A percentile compares a stretch with the other conserved stretches of the same genome.
These are phyloP conservation scores for Exsudoporus floridanus DNA, from an alignment of 1,284 basidiomycete genomes.

Conservation along the genomic window DNA sequence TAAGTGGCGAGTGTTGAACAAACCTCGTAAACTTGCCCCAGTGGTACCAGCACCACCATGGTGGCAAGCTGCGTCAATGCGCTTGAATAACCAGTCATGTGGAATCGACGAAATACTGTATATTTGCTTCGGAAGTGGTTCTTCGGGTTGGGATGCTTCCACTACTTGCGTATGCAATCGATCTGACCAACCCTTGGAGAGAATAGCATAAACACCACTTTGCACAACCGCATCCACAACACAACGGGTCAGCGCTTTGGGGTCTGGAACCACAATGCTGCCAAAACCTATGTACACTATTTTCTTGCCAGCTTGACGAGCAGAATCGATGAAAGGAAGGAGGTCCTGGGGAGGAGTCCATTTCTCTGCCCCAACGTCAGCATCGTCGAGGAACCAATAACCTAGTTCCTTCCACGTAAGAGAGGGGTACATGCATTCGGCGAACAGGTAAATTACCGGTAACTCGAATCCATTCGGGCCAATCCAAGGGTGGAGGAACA, in stretches of 20 bases:
- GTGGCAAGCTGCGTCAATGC: constrained; percentile 94
- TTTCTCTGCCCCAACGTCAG: constrained; percentile 81
- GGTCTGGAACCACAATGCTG: constrained; percentile 97
- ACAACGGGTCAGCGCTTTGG: constrained; percentile 85
- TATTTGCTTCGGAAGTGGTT: constrained; percentile 73
- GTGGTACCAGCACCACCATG: constrained; percentile 97
- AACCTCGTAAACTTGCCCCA: constrained; percentile 87
- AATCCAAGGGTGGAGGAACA: constrained; percentile 90
- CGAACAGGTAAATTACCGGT: constrained; percentile 56
- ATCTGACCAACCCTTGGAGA: constrained; percentile 98
- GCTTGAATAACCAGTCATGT: constrained; percentile 95
- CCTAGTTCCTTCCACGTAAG: constrained; percentile 44
- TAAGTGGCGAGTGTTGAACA: constrained; percentile 16
- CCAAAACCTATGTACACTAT: constrained; percentile 98
- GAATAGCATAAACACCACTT: constrained; percentile 85
- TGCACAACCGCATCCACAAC: constrained; percentile 86
- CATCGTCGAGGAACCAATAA: constrained; percentile 94
- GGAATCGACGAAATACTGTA: constrained; percentile 87
- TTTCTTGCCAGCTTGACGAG: constrained; percentile 77
- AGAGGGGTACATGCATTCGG: constrained; percentile 1
- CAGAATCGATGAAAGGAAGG: constrained; percentile 77
- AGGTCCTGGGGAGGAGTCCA: constrained; percentile 86
- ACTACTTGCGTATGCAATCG: constrained; percentile 70
- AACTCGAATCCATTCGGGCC: constrained; percentile 98
- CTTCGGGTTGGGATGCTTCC: constrained; percentile 61